These are phyloP conservation scores for Trichosporon inkin DNA, from an alignment of 1,284 basidiomycete species.

Conservation along the genomic window DNA sequence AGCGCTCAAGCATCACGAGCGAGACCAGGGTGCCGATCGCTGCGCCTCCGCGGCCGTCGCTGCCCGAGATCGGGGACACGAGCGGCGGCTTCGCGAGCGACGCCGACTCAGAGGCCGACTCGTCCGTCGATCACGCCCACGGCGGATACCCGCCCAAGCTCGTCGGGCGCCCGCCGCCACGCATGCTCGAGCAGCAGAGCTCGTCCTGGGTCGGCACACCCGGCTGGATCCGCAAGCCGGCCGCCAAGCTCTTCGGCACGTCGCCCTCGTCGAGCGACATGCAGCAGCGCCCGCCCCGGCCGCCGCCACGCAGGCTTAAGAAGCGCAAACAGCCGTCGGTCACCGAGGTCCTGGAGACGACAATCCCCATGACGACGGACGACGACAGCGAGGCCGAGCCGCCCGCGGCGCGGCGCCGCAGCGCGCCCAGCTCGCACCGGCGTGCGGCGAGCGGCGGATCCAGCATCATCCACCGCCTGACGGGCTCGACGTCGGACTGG, in stretches of 20 bases:
- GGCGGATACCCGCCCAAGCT: conserved; percentile 44
- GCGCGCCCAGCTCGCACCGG: neutral
- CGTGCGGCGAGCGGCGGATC: neutral
- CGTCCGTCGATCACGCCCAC: conserved; percentile 9
- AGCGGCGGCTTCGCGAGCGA: conserved; percentile 14
- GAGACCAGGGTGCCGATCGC: conserved; percentile 20
- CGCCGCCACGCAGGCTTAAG: neutral
- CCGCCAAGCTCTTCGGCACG: conserved; percentile 35
- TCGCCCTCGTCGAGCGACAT: conserved; percentile 21
- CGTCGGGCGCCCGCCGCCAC: conserved; percentile 32
- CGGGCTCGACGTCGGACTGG: conserved; percentile 2
- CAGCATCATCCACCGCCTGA: neutral
- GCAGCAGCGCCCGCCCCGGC: neutral
- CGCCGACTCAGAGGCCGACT: conserved; percentile 2
- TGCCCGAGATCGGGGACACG: conserved; percentile 12
- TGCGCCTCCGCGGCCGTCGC: conserved; percentile 17
- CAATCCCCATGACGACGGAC: conserved; percentile 9
- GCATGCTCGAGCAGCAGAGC: conserved; percentile 22
- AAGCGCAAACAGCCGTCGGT: conserved; percentile 19
- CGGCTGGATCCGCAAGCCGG: conserved; percentile 43
- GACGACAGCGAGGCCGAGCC: conserved; percentile 18
- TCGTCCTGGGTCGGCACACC: conserved; percentile 11
- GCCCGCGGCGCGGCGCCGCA: too few species aligned
- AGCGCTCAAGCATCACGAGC: neutral
- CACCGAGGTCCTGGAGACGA: conserved; percentile 28